Base-by-base conservation (phyloP, 148 eudicot genomes). In the Drosera capensis region DNA sequence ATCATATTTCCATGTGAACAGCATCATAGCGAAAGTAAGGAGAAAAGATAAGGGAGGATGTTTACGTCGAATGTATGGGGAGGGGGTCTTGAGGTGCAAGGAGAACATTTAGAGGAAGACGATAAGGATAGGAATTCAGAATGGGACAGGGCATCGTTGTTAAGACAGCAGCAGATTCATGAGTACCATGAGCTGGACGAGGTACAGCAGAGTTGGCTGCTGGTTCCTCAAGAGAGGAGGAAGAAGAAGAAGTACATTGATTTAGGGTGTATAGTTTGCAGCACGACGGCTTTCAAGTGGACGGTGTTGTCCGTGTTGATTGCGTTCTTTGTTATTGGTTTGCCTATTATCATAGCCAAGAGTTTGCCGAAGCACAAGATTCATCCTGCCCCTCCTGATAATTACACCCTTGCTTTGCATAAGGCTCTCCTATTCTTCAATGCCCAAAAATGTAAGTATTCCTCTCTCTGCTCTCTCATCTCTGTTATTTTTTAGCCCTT, bases 181-280 rank as follows among this genome's bases (percentile, higher is more conserved):
- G n/a, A 36, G 12, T 51, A 58, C 23, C 58, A 48, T 1, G 49
- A 60, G 11, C 20, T 78, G 6, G 78, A 68, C 24, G 67, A 74
- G 18, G 66, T 77, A 3, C 86, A 78, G 43, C 77, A 74, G 58
- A 65, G 80, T 36, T 78, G 86, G 86, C 38, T 78, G n/a, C 49
- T 78, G 31, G 78, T 72, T 1, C 85, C 80, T 7, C 23, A 25
- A 7, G 40, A 16, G 0, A 53, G 30, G 50, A 68, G 48, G 46
- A 71, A 68, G 56, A 63, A 58, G 61, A 64, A 68, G 15, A 71
- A 63, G 23, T 68, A 71, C 43, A 70, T 78, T 7, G 80, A 78
- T 49, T 46, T 78, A 16, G 86, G 86, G 2, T 78, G 86, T 52
- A 43, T 78, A 8, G 49, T 78, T 14, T 66, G 63, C 0, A 74